Base-by-base conservation (phyloP, 192 early-diverging fungal genomes). In the Umbelopsis sp. region DNA sequence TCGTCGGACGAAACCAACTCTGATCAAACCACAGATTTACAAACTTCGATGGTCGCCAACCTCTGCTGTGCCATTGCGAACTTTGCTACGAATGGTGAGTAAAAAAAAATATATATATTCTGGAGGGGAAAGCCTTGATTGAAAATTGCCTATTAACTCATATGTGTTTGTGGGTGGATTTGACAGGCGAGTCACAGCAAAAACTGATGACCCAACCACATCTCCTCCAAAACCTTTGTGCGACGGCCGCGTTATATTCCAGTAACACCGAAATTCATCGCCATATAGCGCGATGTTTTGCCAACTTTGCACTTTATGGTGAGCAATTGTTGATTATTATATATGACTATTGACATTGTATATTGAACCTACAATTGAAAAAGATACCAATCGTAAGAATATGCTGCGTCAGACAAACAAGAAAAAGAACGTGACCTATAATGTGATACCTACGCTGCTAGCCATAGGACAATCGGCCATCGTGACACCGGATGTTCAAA, bases 61-160 rank as follows among this genome's bases (percentile, higher is more conserved):
- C 72, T 80, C 3, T 86, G 84, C 52, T 88, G 86, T 74, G 86
- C 86, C 0, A 68, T 88, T 67, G 86, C 86, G 11, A 88, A 88
- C 53, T 69, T 88, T 76, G 86, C 86, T 7, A 88, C 86, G 3
- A 87, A 87, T 54, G 80, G 84, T 50, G 7, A 21, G 36, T 7
- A 41, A 7, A 66, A 32, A 24, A 34, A 45, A 59, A 54, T 10
- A 20, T 26, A 66, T 3, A n/a, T n/a, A n/a, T n/a, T n/a, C n/a
- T n/a, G n/a, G n/a, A n/a, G n/a, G n/a, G n/a, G n/a, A n/a, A n/a
- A n/a, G n/a, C n/a, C n/a, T n/a, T n/a, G n/a, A n/a, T n/a, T n/a
- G n/a, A n/a, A n/a, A n/a, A n/a, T n/a, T n/a, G n/a, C n/a, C n/a
- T n/a, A n/a, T n/a, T n/a, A n/a, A n/a, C n/a, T n/a, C n/a, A n/a